Percentiles rank a stretch among this genome's conserved stretches.
These are phyloP conservation scores for Debaryomycetaceae sp. DNA, from an alignment of 1,139 yeast genomes.

Conservation along the genomic window DNA sequence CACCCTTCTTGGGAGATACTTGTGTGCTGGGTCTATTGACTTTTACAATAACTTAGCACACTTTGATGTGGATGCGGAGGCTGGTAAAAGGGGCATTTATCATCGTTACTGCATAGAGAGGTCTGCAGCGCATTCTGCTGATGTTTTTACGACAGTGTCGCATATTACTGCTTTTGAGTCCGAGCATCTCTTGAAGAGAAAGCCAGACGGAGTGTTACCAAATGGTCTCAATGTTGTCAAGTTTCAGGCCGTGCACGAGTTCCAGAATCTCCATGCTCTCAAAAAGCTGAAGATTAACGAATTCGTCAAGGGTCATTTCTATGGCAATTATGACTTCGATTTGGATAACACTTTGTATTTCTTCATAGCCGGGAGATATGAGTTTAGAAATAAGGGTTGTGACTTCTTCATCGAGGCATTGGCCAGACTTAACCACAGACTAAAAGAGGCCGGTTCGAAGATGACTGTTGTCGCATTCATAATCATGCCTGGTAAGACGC, in stretches of 20 bases:
- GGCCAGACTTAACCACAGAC: conserved; percentile 85
- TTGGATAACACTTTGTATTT: conserved; percentile 90
- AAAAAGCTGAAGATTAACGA: conserved; percentile 91
- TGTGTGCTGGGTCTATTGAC: conserved; percentile 95
- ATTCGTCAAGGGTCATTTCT: conserved; percentile 94
- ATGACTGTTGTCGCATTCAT: conserved; percentile 97
- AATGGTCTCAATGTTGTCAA: conserved; percentile 94
- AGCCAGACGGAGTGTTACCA: conserved; percentile 97
- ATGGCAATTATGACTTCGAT: conserved; percentile 94
- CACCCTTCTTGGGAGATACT: conserved; percentile 86
- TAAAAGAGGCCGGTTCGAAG: conserved; percentile 78
- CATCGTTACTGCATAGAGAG: conserved; percentile 96
- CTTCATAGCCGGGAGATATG: conserved; percentile 97
- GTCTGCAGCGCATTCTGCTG: conserved; percentile 94
- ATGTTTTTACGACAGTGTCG: conserved; percentile 95
- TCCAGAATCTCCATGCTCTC: conserved; percentile 91
- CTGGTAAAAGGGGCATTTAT: conserved; percentile 95
- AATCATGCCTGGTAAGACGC: conserved; percentile 95
- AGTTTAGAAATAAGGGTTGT: conserved; percentile 94
- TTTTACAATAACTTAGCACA: conserved; percentile 87
- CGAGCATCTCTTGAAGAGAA: conserved; percentile 88
- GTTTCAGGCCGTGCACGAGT: conserved; percentile 96
- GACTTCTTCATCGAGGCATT: conserved; percentile 92
- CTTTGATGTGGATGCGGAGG: conserved; percentile 96
- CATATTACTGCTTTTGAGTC: conserved; percentile 95